A percentile compares a stretch with the other conserved stretches of the same genome.
Conservation (phyloP, 192 early-diverging fungal genomes). For the Irineochytrium annulatum region DNA sequence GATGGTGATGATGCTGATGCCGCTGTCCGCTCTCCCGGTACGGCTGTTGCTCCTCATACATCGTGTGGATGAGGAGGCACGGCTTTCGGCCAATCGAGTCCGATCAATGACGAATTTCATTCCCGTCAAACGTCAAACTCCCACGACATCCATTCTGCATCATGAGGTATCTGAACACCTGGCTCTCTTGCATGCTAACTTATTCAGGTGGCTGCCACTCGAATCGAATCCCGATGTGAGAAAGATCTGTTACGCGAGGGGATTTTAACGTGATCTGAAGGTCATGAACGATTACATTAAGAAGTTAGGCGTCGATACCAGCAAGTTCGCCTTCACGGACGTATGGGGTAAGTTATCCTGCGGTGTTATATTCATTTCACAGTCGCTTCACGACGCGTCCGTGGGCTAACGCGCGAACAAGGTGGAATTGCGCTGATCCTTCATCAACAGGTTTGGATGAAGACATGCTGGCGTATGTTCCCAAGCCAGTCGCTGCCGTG, state of each 20-base stretch:
- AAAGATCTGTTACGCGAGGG: not conserved
- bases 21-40: too few relatives aligned
- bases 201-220: slow-evolving; percentile 73
- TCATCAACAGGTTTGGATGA: slow-evolving; percentile 64
- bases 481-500: slow-evolving; percentile 78
- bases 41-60: too few relatives aligned
- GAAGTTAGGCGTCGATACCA: slow-evolving; percentile 59
- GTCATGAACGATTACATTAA: slow-evolving; percentile 69
- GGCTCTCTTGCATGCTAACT: not conserved
- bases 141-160: too few relatives aligned
- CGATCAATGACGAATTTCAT: too few relatives aligned
- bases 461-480: slow-evolving; percentile 75
- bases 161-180: too few relatives aligned
- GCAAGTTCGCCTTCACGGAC: slow-evolving; percentile 67
- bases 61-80: too few relatives aligned
- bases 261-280: slow-evolving; percentile 22
- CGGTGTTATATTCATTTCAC: not conserved
- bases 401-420: too few relatives aligned
- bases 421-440: too few relatives aligned
- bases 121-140: too few relatives aligned
- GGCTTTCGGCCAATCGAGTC: too few relatives aligned
- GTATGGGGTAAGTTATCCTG: slow-evolving; percentile 56
- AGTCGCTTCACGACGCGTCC: not conserved
- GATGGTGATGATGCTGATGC: too few relatives aligned
- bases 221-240: slow-evolving; percentile 83